Conservation (phyloP, 768 basidiomycete species). For the Lentinula boryana region DNA sequence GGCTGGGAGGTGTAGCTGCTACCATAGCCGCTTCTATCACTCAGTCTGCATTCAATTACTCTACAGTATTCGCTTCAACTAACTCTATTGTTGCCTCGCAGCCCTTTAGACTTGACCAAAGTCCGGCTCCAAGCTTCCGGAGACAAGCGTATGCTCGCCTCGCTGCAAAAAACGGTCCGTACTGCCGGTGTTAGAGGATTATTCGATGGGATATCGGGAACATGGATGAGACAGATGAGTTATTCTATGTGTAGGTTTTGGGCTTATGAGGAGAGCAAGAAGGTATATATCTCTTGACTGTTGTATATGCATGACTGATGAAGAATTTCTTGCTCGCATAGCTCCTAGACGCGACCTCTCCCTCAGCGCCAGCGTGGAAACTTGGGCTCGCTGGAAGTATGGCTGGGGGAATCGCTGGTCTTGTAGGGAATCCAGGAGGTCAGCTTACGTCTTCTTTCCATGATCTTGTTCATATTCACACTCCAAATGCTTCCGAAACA, state of each 20-base stretch:
- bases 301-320: no score
- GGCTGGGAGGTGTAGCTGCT: constrained; percentile 81
- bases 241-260: constrained; percentile 92
- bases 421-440: constrained; percentile 86
- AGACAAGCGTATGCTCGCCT: constrained; percentile 86
- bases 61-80: neutral
- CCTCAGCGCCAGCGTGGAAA: constrained; percentile 74
- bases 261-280: constrained; percentile 91
- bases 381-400: constrained; percentile 78
- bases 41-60: constrained; percentile 44
- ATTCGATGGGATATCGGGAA: constrained; percentile 64
- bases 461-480: neutral
- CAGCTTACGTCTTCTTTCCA: constrained; percentile 19
- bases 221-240: constrained; percentile 88
- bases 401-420: constrained; percentile 83
- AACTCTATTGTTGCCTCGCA: constrained; percentile 15
- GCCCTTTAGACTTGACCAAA: constrained; percentile 86
- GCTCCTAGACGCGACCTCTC: constrained; percentile 51
- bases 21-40: constrained; percentile 88
- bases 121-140: constrained; percentile 88
- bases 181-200: constrained; percentile 53
- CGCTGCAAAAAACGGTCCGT: constrained; percentile 74
- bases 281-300: constrained; percentile 24
- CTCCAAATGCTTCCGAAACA: constrained; percentile 14
- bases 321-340: no score